Percentiles rank a stretch among this genome's conserved stretches.
These are phyloP conservation scores for Phoma sp. DNA, from an alignment of 2,329 filamentous ascomycete genomes.

Conservation along the genomic window DNA sequence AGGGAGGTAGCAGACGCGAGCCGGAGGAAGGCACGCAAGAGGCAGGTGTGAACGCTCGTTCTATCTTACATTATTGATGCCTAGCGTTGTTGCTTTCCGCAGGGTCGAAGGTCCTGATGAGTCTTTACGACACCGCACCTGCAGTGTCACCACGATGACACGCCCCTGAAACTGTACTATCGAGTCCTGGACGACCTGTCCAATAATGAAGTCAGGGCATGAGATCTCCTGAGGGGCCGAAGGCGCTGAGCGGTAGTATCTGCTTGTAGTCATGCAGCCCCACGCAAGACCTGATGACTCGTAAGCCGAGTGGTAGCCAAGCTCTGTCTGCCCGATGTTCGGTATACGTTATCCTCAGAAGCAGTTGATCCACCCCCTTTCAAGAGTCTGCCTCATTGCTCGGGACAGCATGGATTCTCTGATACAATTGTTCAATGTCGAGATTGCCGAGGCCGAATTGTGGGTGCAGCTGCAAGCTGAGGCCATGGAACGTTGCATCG, in stretches of 20 bases:
- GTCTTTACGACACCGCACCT: slow-evolving; percentile 6
- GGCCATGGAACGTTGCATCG: slow-evolving; percentile 37
- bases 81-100: slow-evolving; percentile 8
- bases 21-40: neutral
- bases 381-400: neutral
- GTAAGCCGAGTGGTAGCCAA: slow-evolving; percentile 11
- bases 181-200: neutral
- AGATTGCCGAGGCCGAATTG: slow-evolving; percentile 7
- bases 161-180: slow-evolving; percentile 15
- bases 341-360: neutral
- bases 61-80: neutral
- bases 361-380: neutral
- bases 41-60: slow-evolving; percentile 6
- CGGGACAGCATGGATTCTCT: neutral
- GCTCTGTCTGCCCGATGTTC: slow-evolving; percentile 4
- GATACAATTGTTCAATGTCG: neutral
- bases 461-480: slow-evolving; percentile 7
- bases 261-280: slow-evolving; percentile 7
- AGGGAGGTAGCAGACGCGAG: neutral
- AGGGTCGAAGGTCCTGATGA: slow-evolving; percentile 2
- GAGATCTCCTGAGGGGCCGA: neutral
- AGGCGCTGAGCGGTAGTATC: neutral
- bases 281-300: neutral
- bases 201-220: neutral
- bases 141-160: slow-evolving; percentile 16